These are phyloP conservation scores for Epichloe uncinata DNA, from an alignment of 2,329 filamentous ascomycete genomes.

Conservation along the genomic window DNA sequence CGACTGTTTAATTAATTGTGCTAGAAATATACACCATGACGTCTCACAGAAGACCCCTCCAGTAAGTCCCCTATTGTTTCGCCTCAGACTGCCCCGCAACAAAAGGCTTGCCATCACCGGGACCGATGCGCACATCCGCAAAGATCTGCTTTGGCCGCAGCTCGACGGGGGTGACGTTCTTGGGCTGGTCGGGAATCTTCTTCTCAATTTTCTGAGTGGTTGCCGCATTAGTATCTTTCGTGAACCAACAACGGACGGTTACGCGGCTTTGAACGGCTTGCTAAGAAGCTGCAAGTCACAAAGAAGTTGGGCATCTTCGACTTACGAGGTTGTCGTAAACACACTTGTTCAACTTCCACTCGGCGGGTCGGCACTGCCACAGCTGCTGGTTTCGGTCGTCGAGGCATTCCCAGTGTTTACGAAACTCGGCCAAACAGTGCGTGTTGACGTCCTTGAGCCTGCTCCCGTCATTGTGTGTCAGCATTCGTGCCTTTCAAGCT, in stretches of 20 bases:
- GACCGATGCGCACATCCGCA: constrained; percentile 36
- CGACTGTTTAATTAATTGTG: neutral
- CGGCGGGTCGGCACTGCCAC: constrained; percentile 82
- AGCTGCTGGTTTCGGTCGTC: constrained; percentile 97
- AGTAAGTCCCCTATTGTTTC: constrained; percentile 19
- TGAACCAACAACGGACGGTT: neutral
- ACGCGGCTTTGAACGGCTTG: neutral
- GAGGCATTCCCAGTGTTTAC: constrained; percentile 86
- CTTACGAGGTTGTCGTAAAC: constrained; percentile 86
- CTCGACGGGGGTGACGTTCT: constrained; percentile 59
- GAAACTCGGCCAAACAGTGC: constrained; percentile 82
- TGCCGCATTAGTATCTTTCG: neutral
- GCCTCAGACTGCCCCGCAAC: constrained; percentile 20
- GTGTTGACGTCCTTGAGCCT: constrained; percentile 94
- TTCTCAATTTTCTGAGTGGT: constrained; percentile 65
- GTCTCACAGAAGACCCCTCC: constrained; percentile 6
- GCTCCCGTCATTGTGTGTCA: constrained; percentile 6
- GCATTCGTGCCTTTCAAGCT: neutral
- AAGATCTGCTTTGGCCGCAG: constrained; percentile 53
- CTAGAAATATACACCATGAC: constrained; percentile 2
- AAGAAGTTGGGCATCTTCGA: constrained; percentile 22
- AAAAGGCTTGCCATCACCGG: constrained; percentile 31
- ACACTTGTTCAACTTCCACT: constrained; percentile 88
- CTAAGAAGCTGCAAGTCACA: neutral
- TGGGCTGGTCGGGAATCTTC: constrained; percentile 60